These are phyloP conservation scores for Venturia effusa DNA, from an alignment of 2,329 filamentous ascomycete genomes.

Conservation along the genomic window DNA sequence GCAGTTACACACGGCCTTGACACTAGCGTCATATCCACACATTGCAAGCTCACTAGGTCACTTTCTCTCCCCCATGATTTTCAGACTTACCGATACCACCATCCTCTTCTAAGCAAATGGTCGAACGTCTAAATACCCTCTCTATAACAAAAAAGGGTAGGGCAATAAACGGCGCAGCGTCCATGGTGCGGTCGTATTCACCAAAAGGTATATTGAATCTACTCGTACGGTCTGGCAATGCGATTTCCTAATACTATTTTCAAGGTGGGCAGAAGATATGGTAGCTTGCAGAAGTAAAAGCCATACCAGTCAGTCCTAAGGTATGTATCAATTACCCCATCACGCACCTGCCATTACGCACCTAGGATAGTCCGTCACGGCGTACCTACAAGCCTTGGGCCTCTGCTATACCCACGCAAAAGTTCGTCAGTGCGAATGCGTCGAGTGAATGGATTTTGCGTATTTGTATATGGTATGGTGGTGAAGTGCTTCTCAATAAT, in stretches of 20 bases:
- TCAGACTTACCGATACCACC: slow-evolving; percentile 19
- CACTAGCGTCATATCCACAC: slow-evolving; percentile 19
- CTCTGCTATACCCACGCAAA: neutral
- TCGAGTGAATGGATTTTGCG: neutral
- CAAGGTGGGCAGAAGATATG: neutral
- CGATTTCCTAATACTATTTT: neutral
- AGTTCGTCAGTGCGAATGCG: neutral
- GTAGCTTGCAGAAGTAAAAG: too few species aligned
- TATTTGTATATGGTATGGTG: too few species aligned
- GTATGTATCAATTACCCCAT: neutral
- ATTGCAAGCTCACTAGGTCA: slow-evolving; percentile 19
- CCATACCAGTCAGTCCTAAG: neutral
- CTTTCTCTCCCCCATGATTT: slow-evolving; percentile 25
- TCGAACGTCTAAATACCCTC: slow-evolving; percentile 23
- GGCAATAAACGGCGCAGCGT: slow-evolving; percentile 19
- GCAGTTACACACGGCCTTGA: slow-evolving; percentile 25
- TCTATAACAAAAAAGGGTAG: slow-evolving; percentile 25
- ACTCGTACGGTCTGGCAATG: neutral
- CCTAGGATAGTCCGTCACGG: neutral
- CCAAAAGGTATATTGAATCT: neutral
- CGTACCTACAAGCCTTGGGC: neutral
- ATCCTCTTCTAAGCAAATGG: slow-evolving; percentile 24
- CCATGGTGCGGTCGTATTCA: slow-evolving; percentile 3
- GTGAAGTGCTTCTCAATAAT: too few species aligned
- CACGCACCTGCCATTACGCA: neutral